Evolutionary conservation across 2,329 filamentous ascomycete genomes (phyloP), one percentile per base, ranked within the genome.

Genomic region (Corynespora cassiicola): DNA sequence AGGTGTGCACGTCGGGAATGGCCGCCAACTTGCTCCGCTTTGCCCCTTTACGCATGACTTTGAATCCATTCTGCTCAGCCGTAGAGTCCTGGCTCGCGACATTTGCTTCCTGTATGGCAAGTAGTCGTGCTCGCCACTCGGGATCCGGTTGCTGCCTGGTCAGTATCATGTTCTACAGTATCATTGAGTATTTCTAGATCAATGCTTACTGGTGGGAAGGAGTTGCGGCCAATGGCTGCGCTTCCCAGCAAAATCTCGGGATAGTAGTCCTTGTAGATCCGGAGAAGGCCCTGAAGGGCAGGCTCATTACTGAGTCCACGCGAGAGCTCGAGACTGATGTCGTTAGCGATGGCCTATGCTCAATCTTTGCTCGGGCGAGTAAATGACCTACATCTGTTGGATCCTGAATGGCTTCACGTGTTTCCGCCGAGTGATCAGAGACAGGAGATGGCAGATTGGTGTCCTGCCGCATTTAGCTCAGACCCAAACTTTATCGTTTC

Each of bases 211-310:
- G 62, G 63, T 48, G 66, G 59, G 38, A 68, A 65, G 14, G 68
- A 69, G 21, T 63, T 61, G 28, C 64, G 60, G 53, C 52, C 68
- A 24, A 56, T 62, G 19, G 82, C 79, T 4, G 80, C 75, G 48
- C 86, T 85, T 15, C 86, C 87, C 10, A 92, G 79, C 42, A 95
- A 88, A 37, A 95, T 88, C 63, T 95, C 89, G 0, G 90, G 89
- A 57, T 92, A 95, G 66, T 92, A 95, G 63, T 92, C 89, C 62
- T 94, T 94, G 72, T 86, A 95, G n/a, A 92, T 82, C 38, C 86
- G 81, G 32, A 95, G 73, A 12, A 95, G 74, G 3, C 87, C 87
- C 23, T 87, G 77, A 22, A 95, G 72, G 34, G 84, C 79, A 31
- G 85, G 86, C 39, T 95, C 90, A 56, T 87, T 86, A 12, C 73